These are phyloP conservation scores for Populus alba DNA, from an alignment of 345 rosid genomes.

Conservation along the genomic window DNA sequence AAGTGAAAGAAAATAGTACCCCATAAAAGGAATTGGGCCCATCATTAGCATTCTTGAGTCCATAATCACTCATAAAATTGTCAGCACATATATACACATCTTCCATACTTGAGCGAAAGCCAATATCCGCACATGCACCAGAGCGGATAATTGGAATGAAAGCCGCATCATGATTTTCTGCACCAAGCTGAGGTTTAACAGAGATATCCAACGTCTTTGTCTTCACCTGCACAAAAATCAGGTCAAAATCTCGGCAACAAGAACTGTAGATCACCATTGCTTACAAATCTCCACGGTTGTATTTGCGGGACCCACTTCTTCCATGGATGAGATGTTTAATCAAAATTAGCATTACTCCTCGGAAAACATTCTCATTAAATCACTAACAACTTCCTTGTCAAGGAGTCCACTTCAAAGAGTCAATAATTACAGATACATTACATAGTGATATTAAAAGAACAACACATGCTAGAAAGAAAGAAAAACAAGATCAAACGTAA, in stretches of 20 bases:
- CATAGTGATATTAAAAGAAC: background rate
- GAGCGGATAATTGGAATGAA: conserved; percentile 70
- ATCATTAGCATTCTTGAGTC: conserved; percentile 34
- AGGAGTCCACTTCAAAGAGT: too few relatives aligned
- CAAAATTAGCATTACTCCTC: too few relatives aligned
- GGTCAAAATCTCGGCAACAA: conserved; percentile 16
- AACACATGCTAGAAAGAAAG: background rate
- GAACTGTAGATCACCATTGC: background rate
- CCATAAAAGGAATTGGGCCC: conserved; percentile 84
- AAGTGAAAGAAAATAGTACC: conserved; percentile 38
- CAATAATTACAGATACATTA: background rate
- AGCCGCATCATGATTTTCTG: conserved; percentile 36
- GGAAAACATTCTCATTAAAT: too few relatives aligned
- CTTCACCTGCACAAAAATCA: conserved; percentile 52
- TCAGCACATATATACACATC: conserved; percentile 70
- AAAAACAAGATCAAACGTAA: background rate
- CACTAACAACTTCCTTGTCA: too few relatives aligned
- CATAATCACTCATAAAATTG: conserved; percentile 49
- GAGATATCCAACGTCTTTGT: conserved; percentile 43
- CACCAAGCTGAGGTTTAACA: conserved; percentile 33
- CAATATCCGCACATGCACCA: conserved; percentile 80
- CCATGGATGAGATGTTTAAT: too few relatives aligned
- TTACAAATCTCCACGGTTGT: background rate
- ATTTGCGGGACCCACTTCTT: too few relatives aligned
- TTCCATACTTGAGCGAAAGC: conserved; percentile 74